Evolutionary conservation across 495 filamentous ascomycete species (phyloP), one percentile per base, ranked within the genome.

Genomic region (Filosporella fistucella): DNA sequence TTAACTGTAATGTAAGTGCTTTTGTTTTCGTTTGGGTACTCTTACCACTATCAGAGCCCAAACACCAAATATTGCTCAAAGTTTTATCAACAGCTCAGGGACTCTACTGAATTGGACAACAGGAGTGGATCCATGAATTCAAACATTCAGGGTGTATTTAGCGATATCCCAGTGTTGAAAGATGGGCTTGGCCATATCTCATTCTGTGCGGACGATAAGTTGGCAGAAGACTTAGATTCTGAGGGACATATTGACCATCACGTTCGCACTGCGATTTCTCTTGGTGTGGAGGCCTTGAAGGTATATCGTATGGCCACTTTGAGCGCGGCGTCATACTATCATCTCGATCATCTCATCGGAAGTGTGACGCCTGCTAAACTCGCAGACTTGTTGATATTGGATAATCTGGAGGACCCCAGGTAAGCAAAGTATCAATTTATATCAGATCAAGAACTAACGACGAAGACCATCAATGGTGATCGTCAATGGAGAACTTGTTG

Each of bases 71-170:
- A n/a, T n/a, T n/a, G n/a, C n/a, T n/a, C n/a, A n/a, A n/a, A n/a
- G n/a, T n/a, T n/a, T n/a, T n/a, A n/a, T n/a, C n/a, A n/a, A n/a
- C n/a, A n/a, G n/a, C n/a, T n/a, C n/a, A n/a, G n/a, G n/a, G n/a
- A n/a, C n/a, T n/a, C n/a, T n/a, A n/a, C n/a, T n/a, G n/a, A n/a
- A n/a, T n/a, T n/a, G n/a, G n/a, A n/a, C n/a, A n/a, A n/a, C n/a
- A n/a, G n/a, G n/a, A 32, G 25, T 45, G 42, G 42, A n/a, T 32
- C 25, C 13, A 45, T 45, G 42, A 45, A 45, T 17, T 45, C 42
- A 23, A 45, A 45, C 33, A 18, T 45, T 21, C 25, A 30, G 26
- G 22, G 26, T 14, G 42, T 45, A 3, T 45, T 45, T 14, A 45
- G 28, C 33, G 42, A 45, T 22, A n/a, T 45, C 16, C 17, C 5